Base-by-base conservation (phyloP, 2,329 filamentous ascomycete genomes). In the Arthrobotrys conoides region DNA sequence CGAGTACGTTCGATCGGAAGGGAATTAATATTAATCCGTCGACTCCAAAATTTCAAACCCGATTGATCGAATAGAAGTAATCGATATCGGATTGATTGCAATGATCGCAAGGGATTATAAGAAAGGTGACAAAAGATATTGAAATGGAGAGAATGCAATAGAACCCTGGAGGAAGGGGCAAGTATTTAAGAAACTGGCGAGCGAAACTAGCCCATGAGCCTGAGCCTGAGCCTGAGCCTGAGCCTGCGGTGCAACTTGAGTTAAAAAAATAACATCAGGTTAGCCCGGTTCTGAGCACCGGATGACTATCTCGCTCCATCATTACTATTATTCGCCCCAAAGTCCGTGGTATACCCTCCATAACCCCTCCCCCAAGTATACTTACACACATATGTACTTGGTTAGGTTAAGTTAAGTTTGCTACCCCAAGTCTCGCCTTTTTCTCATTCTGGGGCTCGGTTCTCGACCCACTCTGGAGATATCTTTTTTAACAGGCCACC, bases 401-500 rank as follows among this genome's bases (percentile, higher is more conserved):
- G n/a, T n/a, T n/a, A n/a, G n/a, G 27, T 30, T 6, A 30, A 30
- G 27, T 30, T 30, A 48, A 36, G 48, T 14, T 61, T 67, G 6
- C 27, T 78, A 78, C 75, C 75, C 75, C 75, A 71, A 78, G 68
- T 69, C 68, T 72, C 75, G 75, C 75, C 75, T 78, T 71, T 78
- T 59, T 46, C n/a, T n/a, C 68, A 67, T 72, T 78, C 75, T 78
- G 75, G 75, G 75, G 75, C 69, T 78, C 75, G 75, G 75, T 61
- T 78, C 69, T 61, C 44, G 75, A 78, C 75, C 75, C 75, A 78
- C 75, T 72, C 75, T 78, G 68, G 75, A 78, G 75, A 78, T 72
- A 61, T 27, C 53, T 69, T 44, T 76, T 49, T 64, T 24, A 63
- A 71, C 59, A 48, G 51, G 51, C 69, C 53, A 72, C 53, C 53